Percentiles rank a stretch among this genome's conserved stretches.
phyloP scores from a whole-genome alignment of 495 filamentous ascomycete genomes.

The Podospora sp. region DNA sequence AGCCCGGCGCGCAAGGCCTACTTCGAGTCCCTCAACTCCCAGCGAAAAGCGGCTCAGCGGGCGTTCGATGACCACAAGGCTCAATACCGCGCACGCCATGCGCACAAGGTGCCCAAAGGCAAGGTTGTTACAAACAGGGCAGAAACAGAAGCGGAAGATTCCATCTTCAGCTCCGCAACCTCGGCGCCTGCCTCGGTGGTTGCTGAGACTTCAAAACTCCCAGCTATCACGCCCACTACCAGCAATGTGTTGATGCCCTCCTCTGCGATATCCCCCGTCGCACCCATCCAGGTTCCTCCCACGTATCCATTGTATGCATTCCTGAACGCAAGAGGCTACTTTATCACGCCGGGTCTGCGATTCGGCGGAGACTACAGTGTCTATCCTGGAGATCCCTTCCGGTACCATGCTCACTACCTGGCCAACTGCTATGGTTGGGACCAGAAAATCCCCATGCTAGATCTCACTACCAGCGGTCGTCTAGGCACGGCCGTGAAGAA shows the following conservation, averaged over 20 bases:
- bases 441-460: slow-evolving; percentile 77
- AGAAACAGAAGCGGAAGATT: slow-evolving; percentile 30
- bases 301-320: slow-evolving; percentile 69
- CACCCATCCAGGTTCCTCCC: slow-evolving; percentile 32
- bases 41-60: slow-evolving; percentile 45
- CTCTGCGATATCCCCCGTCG: slow-evolving; percentile 27
- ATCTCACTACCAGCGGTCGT: slow-evolving; percentile 81
- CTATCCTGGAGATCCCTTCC: slow-evolving; percentile 91
- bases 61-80: slow-evolving; percentile 43
- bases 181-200: neutral
- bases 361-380: slow-evolving; percentile 94
- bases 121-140: slow-evolving; percentile 25
- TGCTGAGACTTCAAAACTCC: slow-evolving; percentile 6
- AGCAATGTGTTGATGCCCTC: slow-evolving; percentile 34
- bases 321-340: slow-evolving; percentile 80
- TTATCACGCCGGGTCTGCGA: slow-evolving; percentile 84
- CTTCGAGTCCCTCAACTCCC: slow-evolving; percentile 41
- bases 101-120: slow-evolving; percentile 29
- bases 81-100: slow-evolving; percentile 37
- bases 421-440: slow-evolving; percentile 80
- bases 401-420: slow-evolving; percentile 93
- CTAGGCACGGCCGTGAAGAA: slow-evolving; percentile 96
- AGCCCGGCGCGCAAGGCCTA: slow-evolving; percentile 55
- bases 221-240: slow-evolving; percentile 32
- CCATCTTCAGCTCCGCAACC: slow-evolving; percentile 47